phyloP scores from a whole-genome alignment of 148 eudicot genomes.

The Mesembryanthemum crystallinum region DNA sequence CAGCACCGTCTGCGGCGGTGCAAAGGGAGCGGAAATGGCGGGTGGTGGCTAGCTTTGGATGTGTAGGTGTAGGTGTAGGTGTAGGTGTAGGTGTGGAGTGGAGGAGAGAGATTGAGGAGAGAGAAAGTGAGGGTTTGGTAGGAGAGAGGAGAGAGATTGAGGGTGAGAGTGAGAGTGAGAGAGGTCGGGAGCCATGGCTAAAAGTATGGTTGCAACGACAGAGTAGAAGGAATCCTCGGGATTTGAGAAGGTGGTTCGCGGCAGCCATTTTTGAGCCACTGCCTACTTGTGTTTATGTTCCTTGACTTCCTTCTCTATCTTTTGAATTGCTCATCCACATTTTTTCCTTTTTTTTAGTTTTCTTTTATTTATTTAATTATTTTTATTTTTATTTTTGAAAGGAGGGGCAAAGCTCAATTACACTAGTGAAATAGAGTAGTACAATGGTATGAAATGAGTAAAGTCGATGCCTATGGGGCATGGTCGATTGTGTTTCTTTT shows the following conservation, averaged over 20 bases:
- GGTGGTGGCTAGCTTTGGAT: constrained; percentile 16
- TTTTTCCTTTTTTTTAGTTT: background rate
- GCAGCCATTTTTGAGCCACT: constrained; percentile 25
- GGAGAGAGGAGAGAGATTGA: constrained; percentile 9
- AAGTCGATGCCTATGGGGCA: too few relatives aligned
- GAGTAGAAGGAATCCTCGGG: constrained; percentile 24
- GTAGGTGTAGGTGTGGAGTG: background rate
- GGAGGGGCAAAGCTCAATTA: too few relatives aligned
- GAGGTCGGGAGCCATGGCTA: constrained; percentile 4
- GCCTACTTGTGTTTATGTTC: background rate
- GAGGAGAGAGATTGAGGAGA: constrained; percentile 17
- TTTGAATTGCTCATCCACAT: background rate
- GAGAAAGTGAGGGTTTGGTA: constrained; percentile 6
- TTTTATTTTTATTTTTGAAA: too few relatives aligned
- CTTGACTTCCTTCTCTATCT: background rate
- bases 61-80: background rate
- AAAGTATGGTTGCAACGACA: constrained; percentile 21
- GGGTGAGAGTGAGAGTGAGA: constrained; percentile 12
- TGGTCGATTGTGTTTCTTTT: too few relatives aligned
- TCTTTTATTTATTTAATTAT: background rate
- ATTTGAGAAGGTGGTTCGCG: constrained; percentile 29
- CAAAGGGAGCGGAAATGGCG: constrained; percentile 29
- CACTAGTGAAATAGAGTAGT: too few relatives aligned
- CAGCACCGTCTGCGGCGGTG: constrained; percentile 17
- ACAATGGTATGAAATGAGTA: too few relatives aligned